Evolutionary conservation across 306 rosid species (phyloP), one percentile per base, ranked within the genome.

Genomic region (Mimosa bimucronata): DNA sequence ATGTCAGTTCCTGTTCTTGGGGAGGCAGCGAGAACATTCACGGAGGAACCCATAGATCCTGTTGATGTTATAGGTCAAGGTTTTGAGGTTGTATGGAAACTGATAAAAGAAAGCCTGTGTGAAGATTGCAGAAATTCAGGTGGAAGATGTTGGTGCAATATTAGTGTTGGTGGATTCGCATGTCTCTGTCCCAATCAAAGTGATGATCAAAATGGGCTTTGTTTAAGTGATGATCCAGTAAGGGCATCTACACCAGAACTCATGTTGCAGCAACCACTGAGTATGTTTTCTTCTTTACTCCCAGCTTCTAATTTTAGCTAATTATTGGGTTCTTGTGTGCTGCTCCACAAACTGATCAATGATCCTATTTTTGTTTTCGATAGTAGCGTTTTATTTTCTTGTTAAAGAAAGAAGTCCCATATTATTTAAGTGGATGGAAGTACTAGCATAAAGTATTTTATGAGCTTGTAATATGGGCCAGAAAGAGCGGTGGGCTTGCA

Each of bases 31-130:
- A 29, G 2, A 10, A 60, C 21, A 13, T 26, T 40, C 19, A 2
- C 16, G 5, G 21, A 11, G 65, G 30, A 50, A 2, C 23, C 15
- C 5, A 28, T 9, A 1, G 18, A 2, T 6, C 66, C 16, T 2
- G 6, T 1, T 6, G 8, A 31, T 28, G 76, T 81, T 69, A 31
- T 86, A 48, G 66, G 1, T 7, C 7, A 76, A 38, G 91, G 87
- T 34, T 88, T 88, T 80, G 88, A 88, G 72, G 80, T 88, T 2
- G 9, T 4, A 6, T 88, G 88, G 87, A 29, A 23, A 19, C 66
- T 66, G 42, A 45, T 8, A 40, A 80, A 15, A 38, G 38, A 13
- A 0, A 53, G 34, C 0, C 29, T 3, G 26, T 81, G 87, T 52
- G 44, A 66, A 41, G 13, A 21, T 41, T 83, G 88, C 82, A 44